Evolutionary conservation across 257 asterid species (phyloP).

Genomic region (Plantago elongata): DNA sequence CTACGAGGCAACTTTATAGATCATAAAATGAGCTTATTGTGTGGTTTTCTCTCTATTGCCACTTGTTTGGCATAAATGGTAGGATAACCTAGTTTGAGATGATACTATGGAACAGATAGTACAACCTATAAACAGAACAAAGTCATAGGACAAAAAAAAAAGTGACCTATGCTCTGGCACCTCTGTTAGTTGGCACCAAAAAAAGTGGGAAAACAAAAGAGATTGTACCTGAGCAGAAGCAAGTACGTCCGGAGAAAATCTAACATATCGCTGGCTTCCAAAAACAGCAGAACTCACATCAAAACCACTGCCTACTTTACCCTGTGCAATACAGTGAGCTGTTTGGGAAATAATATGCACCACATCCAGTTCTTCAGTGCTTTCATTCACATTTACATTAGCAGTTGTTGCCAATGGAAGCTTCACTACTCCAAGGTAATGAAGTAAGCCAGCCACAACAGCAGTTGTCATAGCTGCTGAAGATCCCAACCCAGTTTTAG

Average conservation of each 20-base stretch:
- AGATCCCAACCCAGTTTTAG: slow-evolving; percentile 98
- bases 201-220: slow-evolving; percentile 5
- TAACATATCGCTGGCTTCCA: slow-evolving; percentile 90
- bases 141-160: neutral
- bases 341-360: slow-evolving; percentile 93
- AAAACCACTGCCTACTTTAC: slow-evolving; percentile 99
- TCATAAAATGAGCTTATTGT: too few relatives aligned
- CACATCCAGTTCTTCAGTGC: slow-evolving; percentile 46
- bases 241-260: slow-evolving; percentile 87
- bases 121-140: neutral
- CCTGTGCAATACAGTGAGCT: slow-evolving; percentile 98
- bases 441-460: slow-evolving; percentile 88
- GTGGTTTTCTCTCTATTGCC: too few relatives aligned
- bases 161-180: too few relatives aligned
- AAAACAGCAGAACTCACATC: slow-evolving; percentile 98
- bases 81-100: too few relatives aligned
- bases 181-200: too few relatives aligned
- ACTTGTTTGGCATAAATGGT: too few relatives aligned
- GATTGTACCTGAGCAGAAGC: slow-evolving; percentile 80
- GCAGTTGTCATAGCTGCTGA: slow-evolving; percentile 99
- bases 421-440: slow-evolving; percentile 75
- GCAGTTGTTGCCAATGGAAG: slow-evolving; percentile 45
- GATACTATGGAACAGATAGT: too few relatives aligned
- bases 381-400: slow-evolving; percentile 29
- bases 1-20: too few relatives aligned